Evolutionary conservation across 345 rosid species (phyloP), one percentile per base, ranked within the genome.

Genomic region (Eucalyptus sideroxylon): DNA sequence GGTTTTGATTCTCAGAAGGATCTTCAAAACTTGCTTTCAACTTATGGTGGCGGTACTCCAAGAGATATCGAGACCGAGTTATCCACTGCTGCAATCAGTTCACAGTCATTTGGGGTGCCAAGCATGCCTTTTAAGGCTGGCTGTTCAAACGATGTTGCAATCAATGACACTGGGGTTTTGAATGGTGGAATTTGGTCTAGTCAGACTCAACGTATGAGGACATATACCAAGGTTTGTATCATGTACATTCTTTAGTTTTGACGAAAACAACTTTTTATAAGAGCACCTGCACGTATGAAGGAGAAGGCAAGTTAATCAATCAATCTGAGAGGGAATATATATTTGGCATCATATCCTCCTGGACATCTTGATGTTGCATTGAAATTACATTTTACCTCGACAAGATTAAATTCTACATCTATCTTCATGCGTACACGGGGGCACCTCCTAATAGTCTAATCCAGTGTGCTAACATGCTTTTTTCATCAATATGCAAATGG

Each of bases 1-100:
- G 99, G 96, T 88, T 97, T 92, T 88, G 98, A 97, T 91, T 96
- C 99, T 86, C 98, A 96, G 91, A 98, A 97, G 94, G 99, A 98
- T 92, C 96, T 98, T 37, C 99, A 97, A 89, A 96, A 97, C 94
- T 92, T 98, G 94, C 97, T 98, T 89, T 92, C 96, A 55, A 96
- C 94, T 90, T 98, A 96, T 93, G 97, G 97, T 87, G 93, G 95
- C 80, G 93, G 95, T 81, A 91, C 93, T 45, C 95, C 96, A 65
- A 95, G 94, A 90, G 99, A 97, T 90, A 96, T 98, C 86, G 98
- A 96, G 90, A 98, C 98, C 9, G 99, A 98, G 89, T 93, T 97
- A 91, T 92, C 99, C 72, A 95, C 97, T 90, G 98, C 99, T 50
- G 99, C 94, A 77, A 93, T 95, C 87, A 94, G 99, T 91, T 92